Conservation (phyloP, 371 early-diverging fungal species). For the Mortierella sp. region DNA sequence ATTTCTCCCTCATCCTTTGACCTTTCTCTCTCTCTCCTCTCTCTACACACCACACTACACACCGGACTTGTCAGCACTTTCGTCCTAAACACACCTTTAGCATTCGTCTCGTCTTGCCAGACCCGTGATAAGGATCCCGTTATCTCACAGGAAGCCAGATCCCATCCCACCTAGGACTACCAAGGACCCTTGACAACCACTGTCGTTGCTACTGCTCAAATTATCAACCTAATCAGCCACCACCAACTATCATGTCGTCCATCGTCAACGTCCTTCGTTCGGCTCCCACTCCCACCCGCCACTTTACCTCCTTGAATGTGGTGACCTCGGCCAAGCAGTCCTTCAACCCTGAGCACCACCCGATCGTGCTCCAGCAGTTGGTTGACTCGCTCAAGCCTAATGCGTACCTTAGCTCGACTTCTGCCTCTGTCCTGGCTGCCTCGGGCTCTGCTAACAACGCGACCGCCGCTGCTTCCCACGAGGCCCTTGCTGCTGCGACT, state of each 20-base stretch:
- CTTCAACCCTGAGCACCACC: conserved; percentile 52
- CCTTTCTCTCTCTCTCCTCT: not conserved
- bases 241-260: conserved; percentile 39
- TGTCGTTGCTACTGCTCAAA: not conserved
- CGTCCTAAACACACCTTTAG: not conserved
- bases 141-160: conserved; percentile 16
- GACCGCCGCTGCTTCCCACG: not conserved
- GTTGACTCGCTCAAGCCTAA: conserved; percentile 43
- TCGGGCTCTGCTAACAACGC: conserved; percentile 8
- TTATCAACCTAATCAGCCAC: not conserved
- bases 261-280: conserved; percentile 48
- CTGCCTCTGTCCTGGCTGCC: not conserved
- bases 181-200: conserved; percentile 1
- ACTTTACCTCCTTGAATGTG: conserved; percentile 46
- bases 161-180: not conserved
- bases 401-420: conserved; percentile 5
- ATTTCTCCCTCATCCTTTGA: conserved; percentile 5
- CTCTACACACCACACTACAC: not conserved
- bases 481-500: not conserved
- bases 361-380: conserved; percentile 48
- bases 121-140: conserved; percentile 11
- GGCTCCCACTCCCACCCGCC: conserved; percentile 49
- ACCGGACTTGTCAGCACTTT: not conserved
- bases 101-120: not conserved
- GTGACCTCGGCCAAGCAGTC: conserved; percentile 10